phyloP scores from a whole-genome alignment of 2,329 filamentous ascomycete species.

The Epichloe scottii region DNA sequence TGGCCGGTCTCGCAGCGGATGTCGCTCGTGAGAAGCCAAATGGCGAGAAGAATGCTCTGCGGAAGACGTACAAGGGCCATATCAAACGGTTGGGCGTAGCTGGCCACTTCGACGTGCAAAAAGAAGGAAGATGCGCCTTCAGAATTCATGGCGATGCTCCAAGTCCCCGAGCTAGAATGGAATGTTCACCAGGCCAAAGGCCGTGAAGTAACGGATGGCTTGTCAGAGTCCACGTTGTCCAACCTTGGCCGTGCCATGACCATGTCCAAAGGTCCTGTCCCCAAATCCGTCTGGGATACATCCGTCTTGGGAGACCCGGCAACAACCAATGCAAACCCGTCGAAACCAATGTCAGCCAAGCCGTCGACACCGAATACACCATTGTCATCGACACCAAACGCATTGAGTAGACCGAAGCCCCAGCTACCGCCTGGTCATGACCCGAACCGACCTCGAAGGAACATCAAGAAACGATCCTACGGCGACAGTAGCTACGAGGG shows the following conservation, averaged over 20 bases:
- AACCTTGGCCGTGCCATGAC: conserved; percentile 38
- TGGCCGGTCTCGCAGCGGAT: conserved; percentile 44
- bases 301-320: conserved; percentile 46
- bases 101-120: conserved; percentile 46
- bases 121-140: conserved; percentile 38
- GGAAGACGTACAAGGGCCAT: conserved; percentile 57
- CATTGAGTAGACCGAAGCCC: conserved; percentile 25
- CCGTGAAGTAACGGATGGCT: conserved; percentile 41
- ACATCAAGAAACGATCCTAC: conserved; percentile 63
- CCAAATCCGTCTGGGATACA: conserved; percentile 42
- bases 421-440: conserved; percentile 29
- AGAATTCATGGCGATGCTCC: conserved; percentile 40
- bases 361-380: conserved; percentile 43
- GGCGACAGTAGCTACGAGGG: conserved; percentile 63
- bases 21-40: conserved; percentile 52
- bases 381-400: conserved; percentile 21
- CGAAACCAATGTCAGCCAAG: conserved; percentile 30
- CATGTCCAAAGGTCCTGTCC: conserved; percentile 45
- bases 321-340: conserved; percentile 26
- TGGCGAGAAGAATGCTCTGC: conserved; percentile 53
- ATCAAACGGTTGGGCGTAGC: conserved; percentile 51
- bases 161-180: conserved; percentile 44
- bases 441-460: conserved; percentile 46
- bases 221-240: conserved; percentile 31
- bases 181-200: conserved; percentile 39